These are phyloP conservation scores for Laetiporus sulphureus DNA, from an alignment of 1,284 basidiomycete genomes.

Conservation along the genomic window DNA sequence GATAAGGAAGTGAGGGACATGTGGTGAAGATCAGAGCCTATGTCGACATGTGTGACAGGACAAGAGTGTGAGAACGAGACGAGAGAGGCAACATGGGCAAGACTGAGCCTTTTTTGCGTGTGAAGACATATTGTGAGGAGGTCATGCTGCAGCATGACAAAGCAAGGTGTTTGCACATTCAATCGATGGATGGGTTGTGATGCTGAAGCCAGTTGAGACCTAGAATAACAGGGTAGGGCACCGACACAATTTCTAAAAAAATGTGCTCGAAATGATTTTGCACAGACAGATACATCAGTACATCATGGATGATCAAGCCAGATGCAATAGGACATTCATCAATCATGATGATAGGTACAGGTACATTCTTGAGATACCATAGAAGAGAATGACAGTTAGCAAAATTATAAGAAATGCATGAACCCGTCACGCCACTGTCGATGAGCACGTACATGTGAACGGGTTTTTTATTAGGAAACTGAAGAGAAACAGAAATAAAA, in stretches of 20 bases:
- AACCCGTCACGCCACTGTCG: constrained; percentile 29
- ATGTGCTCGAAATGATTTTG: constrained; percentile 17
- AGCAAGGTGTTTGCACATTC: constrained; percentile 9
- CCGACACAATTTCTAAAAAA: constrained; percentile 13
- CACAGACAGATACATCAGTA: constrained; percentile 22
- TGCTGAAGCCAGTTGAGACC: constrained; percentile 18
- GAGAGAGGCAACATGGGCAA: constrained; percentile 7
- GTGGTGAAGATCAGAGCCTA: constrained; percentile 8
- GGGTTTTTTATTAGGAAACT: constrained; percentile 24
- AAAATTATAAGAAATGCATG: constrained; percentile 30
- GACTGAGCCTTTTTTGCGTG: constrained; percentile 20
- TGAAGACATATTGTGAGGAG: constrained; percentile 21
- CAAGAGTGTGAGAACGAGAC: constrained; percentile 3
- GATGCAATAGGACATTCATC: constrained; percentile 30
- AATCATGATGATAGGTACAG: constrained; percentile 27
- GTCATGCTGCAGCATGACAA: constrained; percentile 22
- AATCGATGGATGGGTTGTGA: constrained; percentile 21
- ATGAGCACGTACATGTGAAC: constrained; percentile 27
- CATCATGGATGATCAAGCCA: constrained; percentile 30
- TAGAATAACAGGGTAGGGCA: constrained; percentile 17
- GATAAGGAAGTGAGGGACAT: neutral
- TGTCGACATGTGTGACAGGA: constrained; percentile 6
- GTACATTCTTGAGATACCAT: constrained; percentile 18
- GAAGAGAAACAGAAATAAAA: constrained; percentile 26
- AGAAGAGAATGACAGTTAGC: constrained; percentile 24